phyloP scores from a whole-genome alignment of 257 asterid species.

The Prunella vulgaris region DNA sequence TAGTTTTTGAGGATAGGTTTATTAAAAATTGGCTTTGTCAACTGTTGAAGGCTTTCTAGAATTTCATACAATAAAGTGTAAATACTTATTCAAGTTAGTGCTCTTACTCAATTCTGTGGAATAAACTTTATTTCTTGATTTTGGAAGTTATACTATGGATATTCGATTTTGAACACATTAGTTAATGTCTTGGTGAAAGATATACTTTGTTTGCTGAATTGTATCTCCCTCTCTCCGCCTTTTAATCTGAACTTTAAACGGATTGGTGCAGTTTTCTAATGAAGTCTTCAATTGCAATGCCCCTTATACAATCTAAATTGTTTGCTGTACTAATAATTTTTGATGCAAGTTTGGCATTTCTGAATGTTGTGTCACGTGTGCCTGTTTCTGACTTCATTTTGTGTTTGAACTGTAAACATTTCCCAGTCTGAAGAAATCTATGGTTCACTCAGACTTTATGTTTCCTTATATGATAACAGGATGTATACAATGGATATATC shows the following conservation, averaged over 20 bases:
- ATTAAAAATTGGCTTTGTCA: not conserved
- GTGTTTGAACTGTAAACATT: not conserved
- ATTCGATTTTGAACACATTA: not conserved
- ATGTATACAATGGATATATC: conserved; percentile 44
- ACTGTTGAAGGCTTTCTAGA: not conserved
- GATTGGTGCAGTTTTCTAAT: not conserved
- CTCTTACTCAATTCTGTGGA: not conserved
- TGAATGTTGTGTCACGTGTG: too few species aligned
- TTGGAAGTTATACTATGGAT: not conserved
- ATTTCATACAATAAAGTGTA: not conserved
- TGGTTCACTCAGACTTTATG: not conserved
- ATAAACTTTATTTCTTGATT: too few species aligned
- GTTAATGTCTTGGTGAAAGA: not conserved
- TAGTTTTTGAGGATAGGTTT: not conserved
- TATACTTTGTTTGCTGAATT: not conserved
- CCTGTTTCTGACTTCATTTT: not conserved
- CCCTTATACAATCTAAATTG: not conserved
- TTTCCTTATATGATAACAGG: conserved; percentile 31
- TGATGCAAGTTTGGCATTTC: not conserved
- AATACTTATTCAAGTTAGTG: too few species aligned
- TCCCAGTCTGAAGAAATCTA: not conserved
- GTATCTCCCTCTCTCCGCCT: not conserved
- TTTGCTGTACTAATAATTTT: not conserved
- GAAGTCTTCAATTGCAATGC: not conserved
- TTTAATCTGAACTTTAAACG: not conserved